Base-by-base conservation (phyloP, 495 filamentous ascomycete species). In the Neurospora sp. region DNA sequence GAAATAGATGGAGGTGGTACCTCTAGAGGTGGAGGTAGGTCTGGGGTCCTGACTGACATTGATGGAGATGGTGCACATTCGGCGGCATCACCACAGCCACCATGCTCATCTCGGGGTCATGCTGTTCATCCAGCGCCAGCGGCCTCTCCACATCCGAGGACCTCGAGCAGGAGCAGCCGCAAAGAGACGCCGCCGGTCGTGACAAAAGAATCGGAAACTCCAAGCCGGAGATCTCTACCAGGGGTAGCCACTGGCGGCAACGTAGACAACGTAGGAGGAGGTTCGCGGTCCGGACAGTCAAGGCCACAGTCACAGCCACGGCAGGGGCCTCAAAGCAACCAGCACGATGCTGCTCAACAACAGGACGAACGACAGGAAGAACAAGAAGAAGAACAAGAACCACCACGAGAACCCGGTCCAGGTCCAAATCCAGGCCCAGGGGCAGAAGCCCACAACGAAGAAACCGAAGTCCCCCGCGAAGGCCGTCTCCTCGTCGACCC, bases 401-500 rank as follows among this genome's bases (percentile, higher is more conserved):
- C 24, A 59, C 11, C 21, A 59, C 48, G 2, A 15, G n/a, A 28
- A 38, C 13, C 48, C 7, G n/a, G n/a, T 48, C n/a, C 45, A 7
- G 42, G 42, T n/a, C 19, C 42, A 3, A 6, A 6, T 5, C 7
- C 42, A n/a, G 42, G 19, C 17, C 42, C 42, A 24, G 45, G 45
- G 21, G 45, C 45, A 39, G 38, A 38, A 42, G 28, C 39, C 21
- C 69, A 59, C 11, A 17, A 62, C 31, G 81, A 82, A 39, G 84
- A 85, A 73, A 82, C 82, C 37, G 82, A 85, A 62, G 84, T 85
- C 5, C 84, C 82, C 37, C 79, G 81, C 19, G 84, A 85, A 71
- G 84, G 88, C 10, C 83, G 88, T 4, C 82, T 90, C 70, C 80
- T 90, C 3, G 85, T 87, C 48, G 88, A 90, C 70, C 84, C 87